A percentile compares a stretch with the other conserved stretches of the same genome.
phyloP scores from a whole-genome alignment of 768 basidiomycete genomes.

The Lepiota venenata region DNA sequence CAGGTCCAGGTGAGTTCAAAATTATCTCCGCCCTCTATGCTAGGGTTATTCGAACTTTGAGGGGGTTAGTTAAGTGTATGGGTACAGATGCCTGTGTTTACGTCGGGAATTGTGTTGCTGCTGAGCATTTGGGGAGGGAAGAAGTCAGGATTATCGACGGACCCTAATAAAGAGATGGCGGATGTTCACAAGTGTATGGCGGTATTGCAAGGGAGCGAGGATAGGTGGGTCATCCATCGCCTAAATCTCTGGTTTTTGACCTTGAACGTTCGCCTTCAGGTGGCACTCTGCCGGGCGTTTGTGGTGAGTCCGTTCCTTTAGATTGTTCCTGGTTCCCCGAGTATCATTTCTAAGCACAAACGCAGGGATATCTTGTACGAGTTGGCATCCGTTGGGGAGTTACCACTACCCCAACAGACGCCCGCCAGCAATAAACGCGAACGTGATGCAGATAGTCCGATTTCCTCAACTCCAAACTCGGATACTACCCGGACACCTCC shows the following conservation, averaged over 20 bases:
- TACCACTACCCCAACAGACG: constrained; percentile 59
- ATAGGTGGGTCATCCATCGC: constrained; percentile 13
- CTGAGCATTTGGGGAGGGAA: constrained; percentile 68
- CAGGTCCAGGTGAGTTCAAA: constrained; percentile 29
- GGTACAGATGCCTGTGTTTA: constrained; percentile 37
- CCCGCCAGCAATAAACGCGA: constrained; percentile 61
- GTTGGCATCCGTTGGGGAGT: constrained; percentile 65
- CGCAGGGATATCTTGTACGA: constrained; percentile 72
- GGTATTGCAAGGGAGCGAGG: constrained; percentile 39
- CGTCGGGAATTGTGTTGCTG: constrained; percentile 54
- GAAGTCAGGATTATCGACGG: constrained; percentile 42
- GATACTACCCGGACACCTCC: constrained; percentile 1
- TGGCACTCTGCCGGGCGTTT: constrained; percentile 44
- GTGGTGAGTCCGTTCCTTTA: constrained; percentile 27
- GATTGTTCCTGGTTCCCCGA: not conserved
- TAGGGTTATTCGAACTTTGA: not conserved
- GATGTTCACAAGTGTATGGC: constrained; percentile 67
- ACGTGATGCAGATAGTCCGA: constrained; percentile 52
- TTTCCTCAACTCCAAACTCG: constrained; percentile 13
- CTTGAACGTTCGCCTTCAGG: no score
- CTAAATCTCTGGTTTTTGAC: no score
- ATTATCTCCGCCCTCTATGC: not conserved
- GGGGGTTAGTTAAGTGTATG: constrained; percentile 2
- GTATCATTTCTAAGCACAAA: not conserved
- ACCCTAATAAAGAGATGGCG: constrained; percentile 52